A percentile compares a stretch with the other conserved stretches of the same genome.
These are phyloP conservation scores for Penicillium odoratum DNA, from an alignment of 495 filamentous ascomycete species.

Conservation along the genomic window DNA sequence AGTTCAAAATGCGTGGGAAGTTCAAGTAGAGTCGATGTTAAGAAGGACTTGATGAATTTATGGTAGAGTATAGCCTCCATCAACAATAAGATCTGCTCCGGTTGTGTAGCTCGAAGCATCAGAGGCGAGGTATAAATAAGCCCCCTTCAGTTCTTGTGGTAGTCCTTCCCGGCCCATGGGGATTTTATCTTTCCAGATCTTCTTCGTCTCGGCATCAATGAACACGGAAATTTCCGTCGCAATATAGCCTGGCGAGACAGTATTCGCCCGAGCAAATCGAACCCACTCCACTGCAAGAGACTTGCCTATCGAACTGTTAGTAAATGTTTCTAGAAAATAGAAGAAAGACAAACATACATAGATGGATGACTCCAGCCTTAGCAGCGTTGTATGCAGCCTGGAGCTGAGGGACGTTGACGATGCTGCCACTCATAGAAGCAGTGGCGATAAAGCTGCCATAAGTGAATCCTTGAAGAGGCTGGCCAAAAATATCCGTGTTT, in stretches of 20 bases:
- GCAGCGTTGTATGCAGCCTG: constrained; percentile 87
- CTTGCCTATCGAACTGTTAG: constrained; percentile 45
- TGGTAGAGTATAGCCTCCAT: constrained; percentile 57
- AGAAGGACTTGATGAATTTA: constrained; percentile 5
- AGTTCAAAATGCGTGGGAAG: too few species aligned
- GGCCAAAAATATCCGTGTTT: constrained; percentile 64
- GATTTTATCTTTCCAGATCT: constrained; percentile 75
- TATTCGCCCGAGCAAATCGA: constrained; percentile 80
- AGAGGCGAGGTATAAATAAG: constrained; percentile 82
- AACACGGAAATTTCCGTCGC: constrained; percentile 80
- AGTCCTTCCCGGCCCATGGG: constrained; percentile 65
- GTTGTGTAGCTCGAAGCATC: constrained; percentile 85
- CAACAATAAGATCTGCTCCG: constrained; percentile 70
- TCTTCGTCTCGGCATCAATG: constrained; percentile 63
- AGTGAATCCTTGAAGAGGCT: constrained; percentile 63
- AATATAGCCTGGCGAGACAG: constrained; percentile 84
- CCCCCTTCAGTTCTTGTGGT: constrained; percentile 81
- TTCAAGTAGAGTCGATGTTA: neutral
- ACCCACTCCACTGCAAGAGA: constrained; percentile 86
- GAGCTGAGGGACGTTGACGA: constrained; percentile 84
- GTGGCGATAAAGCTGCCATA: constrained; percentile 77
- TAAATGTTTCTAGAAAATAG: neutral
- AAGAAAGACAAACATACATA: constrained; percentile 54
- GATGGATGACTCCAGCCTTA: constrained; percentile 81
- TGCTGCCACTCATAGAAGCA: constrained; percentile 79